Evolutionary conservation across 306 rosid species (phyloP).

Genomic region (barrel medic (Medicago truncatula)): MtrunA17r5.0-ANR NC_053043.1:42317501-42318000

Average conservation of each 20-base stretch:
- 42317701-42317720: constrained; percentile 83
- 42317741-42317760: constrained; percentile 72
- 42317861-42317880: constrained; percentile 63
- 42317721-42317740: constrained; percentile 59
- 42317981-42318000: constrained; percentile 65
- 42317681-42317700: constrained; percentile 77
- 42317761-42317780: constrained; percentile 69
- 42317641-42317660: constrained; percentile 73
- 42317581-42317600: constrained; percentile 78
- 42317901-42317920: constrained; percentile 78
- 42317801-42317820: constrained; percentile 83
- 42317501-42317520: constrained; percentile 93
- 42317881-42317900: constrained; percentile 86
- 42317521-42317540: constrained; percentile 68
- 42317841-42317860: constrained; percentile 58
- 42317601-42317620: constrained; percentile 85
- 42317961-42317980: constrained; percentile 68
- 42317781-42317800: constrained; percentile 90
- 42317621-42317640: constrained; percentile 57
- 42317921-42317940: constrained; percentile 68
- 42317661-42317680: constrained; percentile 72
- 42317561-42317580: constrained; percentile 68
- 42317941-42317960: constrained; percentile 94
- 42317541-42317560: constrained; percentile 64
- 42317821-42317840: constrained; percentile 74